These are phyloP conservation scores for Letharia columbiana DNA, from an alignment of 495 filamentous ascomycete species.

Conservation along the genomic window DNA sequence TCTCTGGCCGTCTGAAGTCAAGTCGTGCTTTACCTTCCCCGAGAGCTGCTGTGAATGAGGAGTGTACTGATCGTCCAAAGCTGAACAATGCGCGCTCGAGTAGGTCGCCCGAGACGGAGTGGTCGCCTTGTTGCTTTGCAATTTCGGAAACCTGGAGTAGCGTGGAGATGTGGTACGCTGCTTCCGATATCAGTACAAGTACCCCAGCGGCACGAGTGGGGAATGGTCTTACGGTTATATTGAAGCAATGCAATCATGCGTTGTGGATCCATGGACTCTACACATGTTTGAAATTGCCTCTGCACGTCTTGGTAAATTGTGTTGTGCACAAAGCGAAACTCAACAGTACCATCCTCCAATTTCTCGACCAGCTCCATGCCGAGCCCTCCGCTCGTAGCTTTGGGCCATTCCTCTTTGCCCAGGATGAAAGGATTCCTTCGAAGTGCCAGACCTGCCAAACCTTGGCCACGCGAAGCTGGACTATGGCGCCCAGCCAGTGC, in stretches of 20 bases:
- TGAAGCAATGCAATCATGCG: slow-evolving; percentile 55
- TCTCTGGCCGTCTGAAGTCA: slow-evolving; percentile 70
- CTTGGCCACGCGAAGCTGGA: slow-evolving; percentile 48
- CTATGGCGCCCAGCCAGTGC: slow-evolving; percentile 55
- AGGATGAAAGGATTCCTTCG: slow-evolving; percentile 78
- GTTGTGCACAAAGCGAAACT: slow-evolving; percentile 72
- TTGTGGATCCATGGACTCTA: slow-evolving; percentile 75
- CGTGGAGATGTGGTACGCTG: slow-evolving; percentile 75
- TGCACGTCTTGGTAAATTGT: slow-evolving; percentile 69
- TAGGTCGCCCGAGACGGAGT: slow-evolving; percentile 74
- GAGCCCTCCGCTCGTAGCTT: slow-evolving; percentile 67
- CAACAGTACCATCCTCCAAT: slow-evolving; percentile 39
- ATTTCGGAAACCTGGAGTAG: slow-evolving; percentile 89
- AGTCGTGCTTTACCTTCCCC: slow-evolving; percentile 69
- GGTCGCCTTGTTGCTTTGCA: slow-evolving; percentile 79
- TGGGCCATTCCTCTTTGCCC: slow-evolving; percentile 87
- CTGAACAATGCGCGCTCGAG: slow-evolving; percentile 88
- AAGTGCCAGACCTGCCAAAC: slow-evolving; percentile 58
- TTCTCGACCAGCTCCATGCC: slow-evolving; percentile 69
- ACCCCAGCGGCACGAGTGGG: background rate
- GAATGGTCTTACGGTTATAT: slow-evolving; percentile 44
- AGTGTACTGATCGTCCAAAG: slow-evolving; percentile 77
- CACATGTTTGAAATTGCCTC: slow-evolving; percentile 63
- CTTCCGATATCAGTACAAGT: slow-evolving; percentile 29
- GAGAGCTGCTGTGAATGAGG: slow-evolving; percentile 66